Evolutionary conservation across 192 early-diverging fungal species (phyloP), one percentile per base, ranked within the genome.

Genomic region (Lunasporangiospora selenospora): DNA sequence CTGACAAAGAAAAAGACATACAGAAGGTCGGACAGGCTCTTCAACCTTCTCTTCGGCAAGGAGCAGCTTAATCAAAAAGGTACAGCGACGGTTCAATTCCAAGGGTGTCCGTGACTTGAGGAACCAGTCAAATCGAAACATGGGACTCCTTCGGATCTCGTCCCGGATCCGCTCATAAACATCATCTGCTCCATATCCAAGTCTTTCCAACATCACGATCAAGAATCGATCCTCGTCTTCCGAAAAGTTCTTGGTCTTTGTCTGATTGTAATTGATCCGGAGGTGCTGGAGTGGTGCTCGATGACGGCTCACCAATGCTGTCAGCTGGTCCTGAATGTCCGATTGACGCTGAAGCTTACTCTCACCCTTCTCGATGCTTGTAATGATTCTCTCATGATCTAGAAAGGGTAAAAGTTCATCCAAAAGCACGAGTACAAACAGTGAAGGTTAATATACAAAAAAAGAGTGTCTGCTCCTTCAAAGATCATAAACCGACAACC

Each of bases 101-200:
- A 87, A 79, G 4, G 94, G 76, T 29, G 95, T 96, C 33, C 97
- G 83, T 36, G 93, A 95, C 77, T 97, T 98, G 60, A 99, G 86
- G 79, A 96, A 99, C 96, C 96, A 99, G 65, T 99, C 93, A 70
- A 99, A 99, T 33, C 92, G 79, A 83, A 99, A 98, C 33, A 96
- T 48, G 4, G 91, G 86, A 21, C 88, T 88, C 58, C 85, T 78
- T 31, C 87, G 89, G 26, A 98, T 83, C 56, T 97, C 95, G 45
- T 88, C 85, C 24, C 94, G 82, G 65, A 99, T 95, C 49, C 85
- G 87, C 34, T 99, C 97, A 69, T 96, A 95, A 0, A 95, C 94
- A 49, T 98, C 95, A 23, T 98, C 96, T 24, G 85, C 85, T 15
- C 89, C 93, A 51, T 94, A 94, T 4, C 96, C 95, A 61, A 92